Base-by-base conservation (phyloP, 345 rosid species). In the Acer negundo region DNA sequence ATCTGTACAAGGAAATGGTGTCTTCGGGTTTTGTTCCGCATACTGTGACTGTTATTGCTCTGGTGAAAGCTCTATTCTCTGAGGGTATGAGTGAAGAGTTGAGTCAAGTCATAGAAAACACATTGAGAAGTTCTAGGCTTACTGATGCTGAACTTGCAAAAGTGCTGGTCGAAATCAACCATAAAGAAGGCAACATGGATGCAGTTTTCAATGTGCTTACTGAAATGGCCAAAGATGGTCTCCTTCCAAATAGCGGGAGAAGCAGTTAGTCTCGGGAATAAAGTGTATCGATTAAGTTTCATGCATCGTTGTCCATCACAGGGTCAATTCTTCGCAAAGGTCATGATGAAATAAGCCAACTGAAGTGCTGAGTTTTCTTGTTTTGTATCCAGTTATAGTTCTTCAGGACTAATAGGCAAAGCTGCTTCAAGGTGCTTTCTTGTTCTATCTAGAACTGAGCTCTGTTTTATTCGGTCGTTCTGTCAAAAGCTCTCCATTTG, bases 201-300 rank as follows among this genome's bases (percentile, higher is more conserved):
- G 90, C 84, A 0, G 94, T 86, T 83, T 84, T 93, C 56, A 80
- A 85, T 75, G 79, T 93, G 71, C 95, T 93, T 40, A 82, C 89
- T 59, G 92, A 90, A 81, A 93, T 91, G 97, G 97, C 95, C 38
- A 88, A 83, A 88, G 97, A 91, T 81, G 97, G 98, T n/a, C 90
- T 91, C 38, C 90, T 94, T 80, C 97, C 97, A 2, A 86, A 91
- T 26, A 79, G 85, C 8, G 85, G 81, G 73, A 80, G 73, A 75
- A 75, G 80, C 75, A 81, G 80, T 20, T 78, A 62, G 70, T 67
- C 56, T 42, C 28, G 69, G 26, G 46, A 70, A 67, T 26, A 16
- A 70, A 72, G 69, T 80, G 62, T 26, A 58, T 24, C 56, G 55
- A 20, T 24, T 58, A 70, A 72, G 69, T 31, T 62, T 53, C 28